These are phyloP conservation scores for Cadophora sp. DNA, from an alignment of 2,329 filamentous ascomycete genomes.

Conservation along the genomic window DNA sequence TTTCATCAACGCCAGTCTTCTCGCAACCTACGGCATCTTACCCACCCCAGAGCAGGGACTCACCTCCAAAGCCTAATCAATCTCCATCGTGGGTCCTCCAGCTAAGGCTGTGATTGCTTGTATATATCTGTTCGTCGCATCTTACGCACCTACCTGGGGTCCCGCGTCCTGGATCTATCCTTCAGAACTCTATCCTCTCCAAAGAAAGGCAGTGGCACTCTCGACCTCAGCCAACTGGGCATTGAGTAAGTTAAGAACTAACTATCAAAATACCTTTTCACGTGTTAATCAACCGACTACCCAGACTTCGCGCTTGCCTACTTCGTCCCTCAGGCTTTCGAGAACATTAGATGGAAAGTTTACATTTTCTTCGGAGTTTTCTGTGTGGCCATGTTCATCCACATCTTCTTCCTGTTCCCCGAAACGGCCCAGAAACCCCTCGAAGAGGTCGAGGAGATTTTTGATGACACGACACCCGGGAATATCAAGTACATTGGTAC, in stretches of 20 bases:
- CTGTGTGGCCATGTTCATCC: constrained; percentile 56
- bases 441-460: constrained; percentile 59
- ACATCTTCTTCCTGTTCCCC: constrained; percentile 62
- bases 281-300: neutral
- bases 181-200: constrained; percentile 56
- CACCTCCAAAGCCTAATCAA: constrained; percentile 52
- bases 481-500: constrained; percentile 41
- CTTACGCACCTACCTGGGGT: constrained; percentile 59
- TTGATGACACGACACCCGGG: constrained; percentile 47
- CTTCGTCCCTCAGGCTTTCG: constrained; percentile 55
- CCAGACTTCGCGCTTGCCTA: constrained; percentile 53
- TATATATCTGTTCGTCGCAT: constrained; percentile 69
- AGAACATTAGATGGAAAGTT: constrained; percentile 56
- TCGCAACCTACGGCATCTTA: constrained; percentile 51
- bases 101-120: constrained; percentile 68
- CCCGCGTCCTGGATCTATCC: constrained; percentile 58
- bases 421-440: constrained; percentile 63
- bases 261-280: neutral
- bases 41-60: constrained; percentile 47
- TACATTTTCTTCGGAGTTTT: constrained; percentile 62
- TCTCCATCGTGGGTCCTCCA: constrained; percentile 55
- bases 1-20: constrained; percentile 55
- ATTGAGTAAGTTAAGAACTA: constrained; percentile 47
- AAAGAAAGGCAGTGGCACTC: constrained; percentile 61
- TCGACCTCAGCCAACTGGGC: constrained; percentile 59